Conservation (phyloP, 805 yeast species). For the Martiniozyma abietophila region DNA sequence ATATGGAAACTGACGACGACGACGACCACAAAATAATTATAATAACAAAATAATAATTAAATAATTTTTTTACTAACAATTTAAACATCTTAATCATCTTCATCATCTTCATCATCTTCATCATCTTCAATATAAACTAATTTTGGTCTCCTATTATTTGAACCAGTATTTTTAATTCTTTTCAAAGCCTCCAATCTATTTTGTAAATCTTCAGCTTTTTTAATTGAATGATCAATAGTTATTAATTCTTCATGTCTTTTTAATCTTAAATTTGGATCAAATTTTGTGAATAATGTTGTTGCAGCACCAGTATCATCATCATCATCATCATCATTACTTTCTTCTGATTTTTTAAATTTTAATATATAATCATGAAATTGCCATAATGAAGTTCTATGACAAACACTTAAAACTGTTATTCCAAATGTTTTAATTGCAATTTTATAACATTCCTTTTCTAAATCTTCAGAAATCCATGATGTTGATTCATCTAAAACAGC, state of each 20-base stretch:
- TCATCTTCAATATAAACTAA: constrained; percentile 21
- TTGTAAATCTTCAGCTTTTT: constrained; percentile 59
- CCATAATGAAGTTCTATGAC: constrained; percentile 90
- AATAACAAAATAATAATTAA: no score
- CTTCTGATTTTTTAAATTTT: constrained; percentile 38
- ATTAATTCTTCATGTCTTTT: constrained; percentile 71
- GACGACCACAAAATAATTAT: no score
- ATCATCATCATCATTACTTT: constrained; percentile 31
- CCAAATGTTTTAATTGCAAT: constrained; percentile 66
- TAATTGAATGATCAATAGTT: constrained; percentile 55
- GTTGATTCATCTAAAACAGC: constrained; percentile 96
- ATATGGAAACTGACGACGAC: no score
- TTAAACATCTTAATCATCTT: no score
- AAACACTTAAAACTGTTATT: constrained; percentile 79
- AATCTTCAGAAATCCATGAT: constrained; percentile 82
- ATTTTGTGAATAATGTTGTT: constrained; percentile 33
- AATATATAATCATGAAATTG: constrained; percentile 76
- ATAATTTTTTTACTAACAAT: not conserved
- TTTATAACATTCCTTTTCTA: constrained; percentile 82
- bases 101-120: constrained; percentile 4
- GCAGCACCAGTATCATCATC: constrained; percentile 17
- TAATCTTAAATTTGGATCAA: constrained; percentile 68
- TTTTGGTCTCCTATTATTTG: constrained; percentile 10
- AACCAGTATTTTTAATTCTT: constrained; percentile 12
- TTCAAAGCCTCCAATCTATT: constrained; percentile 59